phyloP scores from a whole-genome alignment of 108 stramenopile genomes.

The Nitzschia sp. region DNA sequence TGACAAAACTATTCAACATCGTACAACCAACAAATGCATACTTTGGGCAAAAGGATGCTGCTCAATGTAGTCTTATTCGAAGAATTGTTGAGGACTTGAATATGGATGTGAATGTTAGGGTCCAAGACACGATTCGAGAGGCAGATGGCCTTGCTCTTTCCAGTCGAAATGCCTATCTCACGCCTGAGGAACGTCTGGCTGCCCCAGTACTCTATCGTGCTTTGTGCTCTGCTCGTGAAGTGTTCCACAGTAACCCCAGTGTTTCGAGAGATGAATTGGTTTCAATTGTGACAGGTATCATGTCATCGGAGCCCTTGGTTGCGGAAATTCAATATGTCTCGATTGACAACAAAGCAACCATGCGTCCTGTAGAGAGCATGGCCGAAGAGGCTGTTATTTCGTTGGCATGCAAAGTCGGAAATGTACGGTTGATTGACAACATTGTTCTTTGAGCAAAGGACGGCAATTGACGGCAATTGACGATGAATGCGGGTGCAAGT shows the following conservation, averaged over 20 bases:
- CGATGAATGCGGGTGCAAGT: too few relatives aligned
- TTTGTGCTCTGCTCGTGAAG: slow-evolving; percentile 60
- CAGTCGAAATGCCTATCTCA: slow-evolving; percentile 94
- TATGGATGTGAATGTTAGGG: slow-evolving; percentile 70
- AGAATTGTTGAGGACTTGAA: slow-evolving; percentile 86
- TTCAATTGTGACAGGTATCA: slow-evolving; percentile 38
- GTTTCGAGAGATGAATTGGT: slow-evolving; percentile 27
- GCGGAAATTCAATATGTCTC: slow-evolving; percentile 78
- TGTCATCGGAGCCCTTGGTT: slow-evolving; percentile 74
- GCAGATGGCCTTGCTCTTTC: slow-evolving; percentile 94
- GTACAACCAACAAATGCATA: slow-evolving; percentile 89
- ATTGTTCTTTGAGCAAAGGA: slow-evolving; percentile 63
- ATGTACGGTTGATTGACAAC: slow-evolving; percentile 88
- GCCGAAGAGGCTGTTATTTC: slow-evolving; percentile 73
- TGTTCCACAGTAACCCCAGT: slow-evolving; percentile 24
- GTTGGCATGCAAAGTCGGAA: slow-evolving; percentile 75
- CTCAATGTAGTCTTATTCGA: slow-evolving; percentile 89
- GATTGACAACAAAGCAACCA: slow-evolving; percentile 73
- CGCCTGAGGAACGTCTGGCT: slow-evolving; percentile 63
- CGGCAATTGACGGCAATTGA: too few relatives aligned
- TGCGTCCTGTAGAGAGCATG: slow-evolving; percentile 57
- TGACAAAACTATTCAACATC: slow-evolving; percentile 96
- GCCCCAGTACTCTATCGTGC: slow-evolving; percentile 83
- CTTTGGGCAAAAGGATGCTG: slow-evolving; percentile 99
- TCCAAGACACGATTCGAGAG: slow-evolving; percentile 85